Percentiles rank a stretch among this genome's conserved stretches.
phyloP scores from a whole-genome alignment of 2,329 filamentous ascomycete species.

The Penicillium corylophilum region DNA sequence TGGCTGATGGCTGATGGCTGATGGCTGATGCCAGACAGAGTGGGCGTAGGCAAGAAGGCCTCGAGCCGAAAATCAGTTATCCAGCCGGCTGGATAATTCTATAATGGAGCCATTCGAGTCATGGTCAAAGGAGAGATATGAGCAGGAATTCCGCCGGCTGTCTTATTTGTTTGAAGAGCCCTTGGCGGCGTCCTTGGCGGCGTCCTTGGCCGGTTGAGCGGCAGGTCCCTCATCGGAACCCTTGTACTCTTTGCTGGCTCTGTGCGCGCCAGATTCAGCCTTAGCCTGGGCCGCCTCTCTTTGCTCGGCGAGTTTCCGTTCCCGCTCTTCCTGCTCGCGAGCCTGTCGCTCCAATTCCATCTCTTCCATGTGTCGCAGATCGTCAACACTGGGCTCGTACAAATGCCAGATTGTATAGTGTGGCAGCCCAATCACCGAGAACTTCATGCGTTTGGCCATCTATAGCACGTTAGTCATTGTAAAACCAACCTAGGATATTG shows the following conservation, averaged over 20 bases:
- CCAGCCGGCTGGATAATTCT: slow-evolving; percentile 14
- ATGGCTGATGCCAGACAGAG: background rate
- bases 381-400: slow-evolving; percentile 97
- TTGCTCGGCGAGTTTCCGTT: slow-evolving; percentile 69
- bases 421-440: slow-evolving; percentile 89
- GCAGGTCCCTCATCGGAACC: slow-evolving; percentile 24
- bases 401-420: slow-evolving; percentile 99
- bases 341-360: slow-evolving; percentile 86
- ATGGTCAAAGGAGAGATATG: background rate
- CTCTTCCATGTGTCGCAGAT: slow-evolving; percentile 96
- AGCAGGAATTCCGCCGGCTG: background rate
- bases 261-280: slow-evolving; percentile 28
- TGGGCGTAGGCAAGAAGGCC: background rate
- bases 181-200: slow-evolving; percentile 11
- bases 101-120: background rate
- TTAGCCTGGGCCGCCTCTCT: slow-evolving; percentile 72
- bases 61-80: background rate
- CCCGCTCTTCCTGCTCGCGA: slow-evolving; percentile 76
- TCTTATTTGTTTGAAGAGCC: slow-evolving; percentile 6
- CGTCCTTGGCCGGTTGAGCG: slow-evolving; percentile 19
- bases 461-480: slow-evolving; percentile 40
- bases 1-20: too few relatives aligned
- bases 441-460: slow-evolving; percentile 98
- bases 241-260: slow-evolving; percentile 15
- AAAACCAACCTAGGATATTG: background rate